These are phyloP conservation scores for Micractinium conductrix DNA, from an alignment of 139 green algal species.

Conservation along the genomic window DNA sequence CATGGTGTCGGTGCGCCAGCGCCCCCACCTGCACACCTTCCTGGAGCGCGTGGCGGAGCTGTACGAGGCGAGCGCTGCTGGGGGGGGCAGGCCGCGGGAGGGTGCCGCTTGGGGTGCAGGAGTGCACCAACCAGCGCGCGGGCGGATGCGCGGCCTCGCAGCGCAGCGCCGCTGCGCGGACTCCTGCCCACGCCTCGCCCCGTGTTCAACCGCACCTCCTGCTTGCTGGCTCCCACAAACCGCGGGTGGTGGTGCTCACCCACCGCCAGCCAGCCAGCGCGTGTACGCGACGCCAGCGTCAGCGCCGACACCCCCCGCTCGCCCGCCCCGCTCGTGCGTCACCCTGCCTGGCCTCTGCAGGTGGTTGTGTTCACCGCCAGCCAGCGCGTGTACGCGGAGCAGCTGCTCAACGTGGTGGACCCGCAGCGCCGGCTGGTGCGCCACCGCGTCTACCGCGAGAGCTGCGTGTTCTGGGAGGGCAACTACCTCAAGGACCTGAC, in stretches of 20 bases:
- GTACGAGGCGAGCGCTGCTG: constrained; percentile 62
- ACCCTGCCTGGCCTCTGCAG: background rate
- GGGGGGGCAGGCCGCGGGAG: too few relatives aligned
- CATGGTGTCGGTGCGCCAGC: constrained; percentile 69
- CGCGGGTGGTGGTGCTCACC: too few relatives aligned
- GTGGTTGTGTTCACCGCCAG: constrained; percentile 87
- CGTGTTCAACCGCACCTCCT: too few relatives aligned
- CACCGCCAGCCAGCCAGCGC: too few relatives aligned
- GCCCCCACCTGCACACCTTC: constrained; percentile 78
- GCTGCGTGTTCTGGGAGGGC: constrained; percentile 91
- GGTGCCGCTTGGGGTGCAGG: background rate
- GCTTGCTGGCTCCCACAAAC: too few relatives aligned
- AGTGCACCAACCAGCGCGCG: background rate
- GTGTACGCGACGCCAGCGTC: background rate
- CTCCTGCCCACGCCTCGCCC: too few relatives aligned
- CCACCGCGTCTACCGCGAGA: constrained; percentile 93
- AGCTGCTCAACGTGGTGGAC: constrained; percentile 86
- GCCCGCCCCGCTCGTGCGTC: background rate
- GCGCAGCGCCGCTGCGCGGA: too few relatives aligned
- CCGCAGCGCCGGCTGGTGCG: constrained; percentile 74
- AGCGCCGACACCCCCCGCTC: background rate
- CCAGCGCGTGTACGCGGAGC: constrained; percentile 82
- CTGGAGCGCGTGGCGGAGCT: constrained; percentile 69
- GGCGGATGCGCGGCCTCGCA: too few relatives aligned
- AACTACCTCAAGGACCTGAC: constrained; percentile 92